Base-by-base conservation (phyloP, 2,329 filamentous ascomycete species). In the Beauveria sp. region DNA sequence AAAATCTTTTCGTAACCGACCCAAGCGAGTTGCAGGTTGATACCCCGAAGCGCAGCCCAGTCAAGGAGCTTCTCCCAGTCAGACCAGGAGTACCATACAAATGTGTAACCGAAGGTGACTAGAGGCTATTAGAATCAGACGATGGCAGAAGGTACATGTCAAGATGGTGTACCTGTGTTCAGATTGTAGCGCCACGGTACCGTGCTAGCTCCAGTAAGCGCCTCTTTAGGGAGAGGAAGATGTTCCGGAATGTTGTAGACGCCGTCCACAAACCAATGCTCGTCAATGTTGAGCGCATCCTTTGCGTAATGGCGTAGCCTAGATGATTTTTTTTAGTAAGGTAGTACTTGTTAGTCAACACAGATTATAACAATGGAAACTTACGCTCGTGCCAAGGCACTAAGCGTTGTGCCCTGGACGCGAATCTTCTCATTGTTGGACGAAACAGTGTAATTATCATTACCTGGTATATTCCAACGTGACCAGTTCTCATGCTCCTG, bases 11-110 rank as follows among this genome's bases (percentile, higher is more conserved):
- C 80, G 12, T 75, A 73, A 6, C 80, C 80, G 3, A 79, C 75
- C 79, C 79, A 82, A 3, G 80, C 79, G 3, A 82, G 72, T 5
- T 79, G 78, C 5, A 82, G 68, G 63, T 82, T 82, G 56, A 82
- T 69, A 30, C 79, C 79, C 12, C 75, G 75, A 3, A 81, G 72
- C 4, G 79, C 79, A 53, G 81, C 71, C 79, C 80, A 82, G 66
- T 82, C 80, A 4, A 82, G 73, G 62, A 81, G 71, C 3, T 74
- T 68, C 66, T 82, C 79, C 79, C 80, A 82, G 50, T 82, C 79
- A 46, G 77, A 69, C 79, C 79, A 82, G 7, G 51, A 51, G 52
- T 57, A 61, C 52, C 43, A 57, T 24, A 51, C 53, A 61, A 57
- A 61, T 2, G 28, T 61, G 34, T 57, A 61, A 3, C 43, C 30